Percentiles rank a stretch among this genome's conserved stretches.
Evolutionary conservation across 176 grass and related monocot species (phyloP).

Genomic region (Phoenix dactylifera): DNA sequence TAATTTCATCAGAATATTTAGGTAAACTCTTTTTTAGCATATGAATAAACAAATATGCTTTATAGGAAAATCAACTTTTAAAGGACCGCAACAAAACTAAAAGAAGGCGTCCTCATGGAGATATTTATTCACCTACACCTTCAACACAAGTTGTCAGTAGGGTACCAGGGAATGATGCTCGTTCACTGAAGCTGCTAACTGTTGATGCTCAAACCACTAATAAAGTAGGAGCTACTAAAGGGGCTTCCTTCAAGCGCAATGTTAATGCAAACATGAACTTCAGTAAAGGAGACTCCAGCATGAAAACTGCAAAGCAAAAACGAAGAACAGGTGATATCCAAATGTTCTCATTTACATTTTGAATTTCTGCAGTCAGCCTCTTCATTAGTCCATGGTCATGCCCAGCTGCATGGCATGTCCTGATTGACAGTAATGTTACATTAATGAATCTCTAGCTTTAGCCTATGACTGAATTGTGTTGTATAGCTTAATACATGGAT

Average conservation of each 20-base stretch:
- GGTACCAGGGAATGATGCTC: constrained; percentile 44
- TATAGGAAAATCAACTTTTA: constrained; percentile 81
- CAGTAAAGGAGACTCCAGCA: constrained; percentile 58
- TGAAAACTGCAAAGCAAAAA: constrained; percentile 83
- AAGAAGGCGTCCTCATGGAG: constrained; percentile 62
- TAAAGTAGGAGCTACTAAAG: constrained; percentile 54
- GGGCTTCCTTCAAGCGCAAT: constrained; percentile 39
- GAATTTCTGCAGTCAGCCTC: too few relatives aligned
- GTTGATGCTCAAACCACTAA: constrained; percentile 44
- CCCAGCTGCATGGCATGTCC: too few relatives aligned
- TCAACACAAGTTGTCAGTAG: constrained; percentile 30
- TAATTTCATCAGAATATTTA: background rate
- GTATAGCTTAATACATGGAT: too few relatives aligned
- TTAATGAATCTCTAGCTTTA: too few relatives aligned
- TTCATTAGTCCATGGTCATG: too few relatives aligned
- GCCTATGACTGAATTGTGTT: too few relatives aligned
- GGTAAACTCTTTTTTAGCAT: background rate
- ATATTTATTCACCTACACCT: constrained; percentile 45
- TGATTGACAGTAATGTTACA: too few relatives aligned
- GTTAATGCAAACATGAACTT: constrained; percentile 39
- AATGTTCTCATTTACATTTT: background rate
- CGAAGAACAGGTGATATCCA: constrained; percentile 52
- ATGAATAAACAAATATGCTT: background rate
- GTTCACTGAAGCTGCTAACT: constrained; percentile 40
- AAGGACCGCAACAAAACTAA: constrained; percentile 93